phyloP scores from a whole-genome alignment of 1,284 basidiomycete genomes.

The Ganoderma boninense region DNA sequence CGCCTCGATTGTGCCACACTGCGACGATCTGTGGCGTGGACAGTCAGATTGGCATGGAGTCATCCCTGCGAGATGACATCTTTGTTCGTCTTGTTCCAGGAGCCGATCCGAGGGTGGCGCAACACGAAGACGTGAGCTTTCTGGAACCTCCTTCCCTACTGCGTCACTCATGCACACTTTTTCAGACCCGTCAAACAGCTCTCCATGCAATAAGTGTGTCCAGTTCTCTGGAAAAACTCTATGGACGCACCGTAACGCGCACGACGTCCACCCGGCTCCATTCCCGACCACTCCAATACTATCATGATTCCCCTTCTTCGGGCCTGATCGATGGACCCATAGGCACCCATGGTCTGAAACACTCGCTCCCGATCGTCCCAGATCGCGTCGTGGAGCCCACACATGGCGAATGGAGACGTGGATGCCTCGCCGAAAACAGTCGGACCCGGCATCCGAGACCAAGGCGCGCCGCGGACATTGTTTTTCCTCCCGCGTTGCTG shows the following conservation, averaged over 20 bases:
- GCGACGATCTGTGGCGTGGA: neutral
- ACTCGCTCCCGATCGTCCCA: neutral
- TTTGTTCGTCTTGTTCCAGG: neutral
- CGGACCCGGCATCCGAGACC: constrained; percentile 4
- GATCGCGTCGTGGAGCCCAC: neutral
- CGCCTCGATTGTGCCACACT: neutral
- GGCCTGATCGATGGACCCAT: constrained; percentile 1
- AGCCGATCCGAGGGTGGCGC: neutral
- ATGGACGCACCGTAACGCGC: neutral
- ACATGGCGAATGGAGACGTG: neutral
- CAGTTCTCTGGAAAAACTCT: neutral
- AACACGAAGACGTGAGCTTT: neutral
- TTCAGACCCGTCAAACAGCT: neutral
- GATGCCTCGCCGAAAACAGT: neutral
- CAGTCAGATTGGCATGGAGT: neutral
- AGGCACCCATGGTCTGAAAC: neutral
- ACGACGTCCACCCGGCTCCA: neutral
- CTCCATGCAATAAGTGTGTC: neutral
- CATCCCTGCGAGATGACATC: neutral
- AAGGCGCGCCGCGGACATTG: neutral
- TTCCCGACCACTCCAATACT: neutral
- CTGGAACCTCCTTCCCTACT: neutral
- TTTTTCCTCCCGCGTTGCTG: neutral
- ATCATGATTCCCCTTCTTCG: neutral
- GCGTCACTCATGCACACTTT: neutral